phyloP scores from a whole-genome alignment of 495 filamentous ascomycete species.

The Polyplosphaeria fusca region DNA sequence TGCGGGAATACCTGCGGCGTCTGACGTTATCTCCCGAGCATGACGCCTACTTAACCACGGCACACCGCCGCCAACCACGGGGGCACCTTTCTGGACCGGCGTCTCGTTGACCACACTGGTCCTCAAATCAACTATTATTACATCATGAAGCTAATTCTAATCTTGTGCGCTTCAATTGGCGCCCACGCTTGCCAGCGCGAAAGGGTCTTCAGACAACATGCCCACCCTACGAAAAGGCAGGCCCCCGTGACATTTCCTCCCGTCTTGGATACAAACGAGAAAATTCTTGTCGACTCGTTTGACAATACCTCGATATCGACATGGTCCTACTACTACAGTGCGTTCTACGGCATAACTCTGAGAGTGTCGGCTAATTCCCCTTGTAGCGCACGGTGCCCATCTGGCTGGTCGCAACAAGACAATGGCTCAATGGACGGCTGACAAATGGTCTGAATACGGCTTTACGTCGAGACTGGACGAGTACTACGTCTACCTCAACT shows the following conservation, averaged over 20 bases:
- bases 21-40: too few relatives aligned
- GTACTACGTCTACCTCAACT: slow-evolving; percentile 37
- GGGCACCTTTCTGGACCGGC: not conserved
- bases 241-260: slow-evolving; percentile 23
- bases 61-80: too few relatives aligned
- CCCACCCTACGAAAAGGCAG: slow-evolving; percentile 21
- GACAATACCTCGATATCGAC: slow-evolving; percentile 27
- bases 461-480: slow-evolving; percentile 29
- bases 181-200: slow-evolving; percentile 27
- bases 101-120: not conserved
- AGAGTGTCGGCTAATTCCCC: not conserved
- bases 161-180: slow-evolving; percentile 20
- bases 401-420: slow-evolving; percentile 25
- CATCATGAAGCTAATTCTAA: slow-evolving; percentile 19
- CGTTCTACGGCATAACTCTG: not conserved
- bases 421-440: slow-evolving; percentile 32
- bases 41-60: too few relatives aligned
- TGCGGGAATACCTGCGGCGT: too few relatives aligned
- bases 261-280: slow-evolving; percentile 21
- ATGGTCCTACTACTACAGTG: slow-evolving; percentile 34
- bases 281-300: slow-evolving; percentile 30
- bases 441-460: slow-evolving; percentile 26
- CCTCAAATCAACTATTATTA: not conserved
- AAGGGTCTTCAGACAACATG: not conserved
- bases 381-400: slow-evolving; percentile 26